phyloP scores from a whole-genome alignment of 441 rosid species.

The Croton laevigatus region DNA sequence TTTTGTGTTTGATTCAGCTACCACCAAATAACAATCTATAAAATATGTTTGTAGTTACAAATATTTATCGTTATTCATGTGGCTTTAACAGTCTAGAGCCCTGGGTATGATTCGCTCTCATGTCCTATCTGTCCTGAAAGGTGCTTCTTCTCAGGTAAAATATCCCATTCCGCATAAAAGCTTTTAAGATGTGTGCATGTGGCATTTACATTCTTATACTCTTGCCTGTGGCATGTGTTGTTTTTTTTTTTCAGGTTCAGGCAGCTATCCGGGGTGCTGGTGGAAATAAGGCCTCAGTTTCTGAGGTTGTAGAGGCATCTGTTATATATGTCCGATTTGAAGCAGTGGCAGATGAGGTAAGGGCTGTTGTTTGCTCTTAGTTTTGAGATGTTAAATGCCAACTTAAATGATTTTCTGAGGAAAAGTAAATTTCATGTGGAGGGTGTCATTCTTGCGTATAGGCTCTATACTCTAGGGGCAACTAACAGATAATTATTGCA shows the following conservation, averaged over 20 bases:
- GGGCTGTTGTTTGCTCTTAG: constrained; percentile 14
- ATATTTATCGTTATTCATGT: constrained; percentile 19
- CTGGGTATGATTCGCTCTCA: constrained; percentile 91
- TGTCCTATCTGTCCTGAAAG: constrained; percentile 81
- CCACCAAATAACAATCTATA: constrained; percentile 8
- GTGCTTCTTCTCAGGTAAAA: constrained; percentile 85
- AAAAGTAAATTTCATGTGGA: constrained; percentile 4
- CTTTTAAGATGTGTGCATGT: neutral
- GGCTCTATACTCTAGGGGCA: constrained; percentile 1
- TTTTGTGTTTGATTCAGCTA: constrained; percentile 1
- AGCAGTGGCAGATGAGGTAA: constrained; percentile 96
- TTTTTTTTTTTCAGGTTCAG: constrained; percentile 56
- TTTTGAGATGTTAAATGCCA: constrained; percentile 5
- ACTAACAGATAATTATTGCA: constrained; percentile 38
- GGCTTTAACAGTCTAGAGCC: constrained; percentile 77
- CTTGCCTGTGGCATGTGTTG: constrained; percentile 19
- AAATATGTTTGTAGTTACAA: constrained; percentile 1
- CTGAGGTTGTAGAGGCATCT: constrained; percentile 98
- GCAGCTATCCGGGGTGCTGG: constrained; percentile 71
- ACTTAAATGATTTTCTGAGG: neutral
- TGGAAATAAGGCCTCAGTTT: constrained; percentile 65
- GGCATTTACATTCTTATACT: neutral
- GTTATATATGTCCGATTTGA: constrained; percentile 90
- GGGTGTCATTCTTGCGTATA: neutral
- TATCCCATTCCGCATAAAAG: constrained; percentile 22